Evolutionary conservation across 805 yeast species (phyloP).

Genomic region (Scheffersomyces stipitis): DNA sequence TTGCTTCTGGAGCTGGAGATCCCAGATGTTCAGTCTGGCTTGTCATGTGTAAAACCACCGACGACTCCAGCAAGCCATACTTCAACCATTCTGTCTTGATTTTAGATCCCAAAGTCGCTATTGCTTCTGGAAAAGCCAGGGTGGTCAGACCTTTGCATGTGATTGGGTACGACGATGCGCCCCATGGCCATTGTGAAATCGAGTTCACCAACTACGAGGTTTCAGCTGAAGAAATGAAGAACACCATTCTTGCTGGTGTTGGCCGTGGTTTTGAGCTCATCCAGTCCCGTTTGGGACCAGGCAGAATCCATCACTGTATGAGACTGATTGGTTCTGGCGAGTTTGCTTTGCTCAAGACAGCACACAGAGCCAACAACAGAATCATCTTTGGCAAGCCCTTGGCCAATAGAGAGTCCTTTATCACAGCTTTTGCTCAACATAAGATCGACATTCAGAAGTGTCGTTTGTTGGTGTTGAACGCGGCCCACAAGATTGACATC

Average conservation of each 20-base stretch:
- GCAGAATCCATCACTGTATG: slow-evolving; percentile 73
- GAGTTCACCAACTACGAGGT: slow-evolving; percentile 50
- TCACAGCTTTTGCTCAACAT: slow-evolving; percentile 49
- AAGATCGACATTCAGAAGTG: slow-evolving; percentile 56
- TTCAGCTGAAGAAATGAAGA: slow-evolving; percentile 42
- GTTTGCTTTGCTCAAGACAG: slow-evolving; percentile 48
- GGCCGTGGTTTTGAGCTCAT: slow-evolving; percentile 65
- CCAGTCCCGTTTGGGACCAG: slow-evolving; percentile 66
- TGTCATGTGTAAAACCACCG: slow-evolving; percentile 50
- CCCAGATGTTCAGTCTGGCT: slow-evolving; percentile 57
- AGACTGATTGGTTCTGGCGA: slow-evolving; percentile 62
- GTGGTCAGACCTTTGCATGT: slow-evolving; percentile 52
- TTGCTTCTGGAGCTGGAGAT: slow-evolving; percentile 71
- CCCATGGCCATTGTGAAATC: slow-evolving; percentile 70
- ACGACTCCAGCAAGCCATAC: slow-evolving; percentile 32
- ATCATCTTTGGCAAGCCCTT: slow-evolving; percentile 52
- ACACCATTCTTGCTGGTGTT: slow-evolving; percentile 38
- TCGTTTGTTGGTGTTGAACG: slow-evolving; percentile 53
- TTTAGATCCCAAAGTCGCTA: slow-evolving; percentile 50
- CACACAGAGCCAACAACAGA: slow-evolving; percentile 53
- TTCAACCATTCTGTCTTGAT: slow-evolving; percentile 57
- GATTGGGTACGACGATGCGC: slow-evolving; percentile 67
- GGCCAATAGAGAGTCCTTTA: slow-evolving; percentile 50
- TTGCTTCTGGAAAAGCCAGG: slow-evolving; percentile 49
- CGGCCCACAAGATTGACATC: slow-evolving; percentile 59